phyloP scores from a whole-genome alignment of 2,329 filamentous ascomycete species.

The Aulographum hederae region DNA sequence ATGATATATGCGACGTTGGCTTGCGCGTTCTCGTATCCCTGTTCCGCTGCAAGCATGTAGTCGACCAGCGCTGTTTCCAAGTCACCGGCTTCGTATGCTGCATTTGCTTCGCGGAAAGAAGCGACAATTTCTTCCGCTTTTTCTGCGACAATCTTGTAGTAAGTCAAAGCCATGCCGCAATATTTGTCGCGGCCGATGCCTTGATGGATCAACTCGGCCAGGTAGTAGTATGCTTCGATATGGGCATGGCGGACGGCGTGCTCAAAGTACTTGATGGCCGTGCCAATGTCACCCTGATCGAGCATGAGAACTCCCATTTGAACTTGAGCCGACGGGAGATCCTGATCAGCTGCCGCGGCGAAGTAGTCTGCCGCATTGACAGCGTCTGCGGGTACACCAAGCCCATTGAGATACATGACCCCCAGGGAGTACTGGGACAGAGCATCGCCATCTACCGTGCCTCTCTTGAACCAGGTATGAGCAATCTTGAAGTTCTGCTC shows the following conservation, averaged over 20 bases:
- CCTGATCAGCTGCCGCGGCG: conserved; percentile 62
- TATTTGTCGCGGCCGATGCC: conserved; percentile 65
- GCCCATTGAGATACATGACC: conserved; percentile 64
- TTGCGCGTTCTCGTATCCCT: conserved; percentile 78
- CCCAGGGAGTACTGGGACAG: conserved; percentile 75
- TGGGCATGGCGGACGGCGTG: conserved; percentile 65
- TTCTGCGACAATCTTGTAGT: conserved; percentile 77
- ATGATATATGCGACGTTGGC: conserved; percentile 79
- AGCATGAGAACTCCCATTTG: conserved; percentile 70
- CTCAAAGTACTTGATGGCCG: conserved; percentile 75
- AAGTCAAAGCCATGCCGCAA: conserved; percentile 57
- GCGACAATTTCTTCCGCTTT: conserved; percentile 79
- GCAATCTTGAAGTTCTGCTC: conserved; percentile 62
- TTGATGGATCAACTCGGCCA: conserved; percentile 70
- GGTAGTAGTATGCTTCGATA: conserved; percentile 81
- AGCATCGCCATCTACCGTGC: conserved; percentile 55
- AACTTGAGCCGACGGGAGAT: conserved; percentile 64
- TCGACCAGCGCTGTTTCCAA: conserved; percentile 61
- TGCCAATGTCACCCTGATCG: conserved; percentile 68
- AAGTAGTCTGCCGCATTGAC: conserved; percentile 58
- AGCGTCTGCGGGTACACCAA: conserved; percentile 52
- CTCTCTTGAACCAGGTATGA: conserved; percentile 66
- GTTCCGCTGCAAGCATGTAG: conserved; percentile 77
- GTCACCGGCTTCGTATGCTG: conserved; percentile 63
- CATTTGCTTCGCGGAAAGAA: conserved; percentile 66